These are phyloP conservation scores for Penicillium nucicola DNA, from an alignment of 495 filamentous ascomycete species.

Conservation along the genomic window DNA sequence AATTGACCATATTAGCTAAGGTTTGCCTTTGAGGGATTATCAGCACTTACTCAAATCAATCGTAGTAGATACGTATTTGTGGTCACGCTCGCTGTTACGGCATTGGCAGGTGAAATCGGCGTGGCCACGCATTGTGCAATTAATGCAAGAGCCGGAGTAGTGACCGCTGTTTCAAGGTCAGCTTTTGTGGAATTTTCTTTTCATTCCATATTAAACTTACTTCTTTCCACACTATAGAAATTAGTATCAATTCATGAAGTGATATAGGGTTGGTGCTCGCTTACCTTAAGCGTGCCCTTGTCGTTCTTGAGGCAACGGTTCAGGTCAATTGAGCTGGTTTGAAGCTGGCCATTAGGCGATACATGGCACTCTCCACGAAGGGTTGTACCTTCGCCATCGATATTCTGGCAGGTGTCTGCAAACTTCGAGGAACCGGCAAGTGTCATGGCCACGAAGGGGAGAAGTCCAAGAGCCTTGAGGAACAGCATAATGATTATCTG, in stretches of 20 bases:
- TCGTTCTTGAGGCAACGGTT: conserved; percentile 20
- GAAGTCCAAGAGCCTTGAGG: conserved; percentile 14
- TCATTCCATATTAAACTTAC: conserved; percentile 1
- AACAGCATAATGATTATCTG: conserved; percentile 17
- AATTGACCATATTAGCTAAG: neutral
- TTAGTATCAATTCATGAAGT: neutral
- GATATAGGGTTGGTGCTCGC: neutral
- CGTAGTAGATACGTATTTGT: conserved; percentile 11
- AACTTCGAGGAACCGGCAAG: conserved; percentile 18
- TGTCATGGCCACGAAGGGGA: conserved; percentile 12
- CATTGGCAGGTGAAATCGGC: conserved; percentile 19
- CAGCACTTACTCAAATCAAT: conserved; percentile 17
- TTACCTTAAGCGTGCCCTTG: conserved; percentile 14
- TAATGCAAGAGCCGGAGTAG: conserved; percentile 18
- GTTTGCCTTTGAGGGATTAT: neutral
- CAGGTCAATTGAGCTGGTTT: conserved; percentile 8
- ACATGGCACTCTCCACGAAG: conserved; percentile 15
- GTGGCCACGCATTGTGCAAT: conserved; percentile 15
- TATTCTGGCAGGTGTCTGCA: conserved; percentile 14
- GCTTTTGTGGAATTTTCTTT: neutral
- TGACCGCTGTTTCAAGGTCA: conserved; percentile 10
- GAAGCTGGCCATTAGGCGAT: conserved; percentile 8
- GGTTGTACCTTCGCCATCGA: conserved; percentile 10
- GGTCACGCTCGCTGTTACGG: conserved; percentile 10
- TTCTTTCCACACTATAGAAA: conserved; percentile 18